A percentile compares a stretch with the other conserved stretches of the same genome.
phyloP scores from a whole-genome alignment of 2,329 filamentous ascomycete genomes.

The Colletotrichum neosansevieriae region DNA sequence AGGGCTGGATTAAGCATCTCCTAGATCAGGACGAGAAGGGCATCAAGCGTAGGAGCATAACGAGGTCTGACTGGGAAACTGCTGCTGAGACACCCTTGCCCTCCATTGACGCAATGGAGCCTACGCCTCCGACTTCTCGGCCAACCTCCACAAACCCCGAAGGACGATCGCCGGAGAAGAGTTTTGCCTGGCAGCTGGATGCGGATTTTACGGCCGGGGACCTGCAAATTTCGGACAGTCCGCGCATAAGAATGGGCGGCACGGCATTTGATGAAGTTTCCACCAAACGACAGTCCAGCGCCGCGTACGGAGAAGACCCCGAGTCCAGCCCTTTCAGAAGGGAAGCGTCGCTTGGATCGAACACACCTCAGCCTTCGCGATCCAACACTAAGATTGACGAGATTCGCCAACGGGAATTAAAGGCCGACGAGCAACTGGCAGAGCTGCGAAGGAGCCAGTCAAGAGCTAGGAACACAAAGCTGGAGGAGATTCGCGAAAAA shows the following conservation, averaged over 20 bases:
- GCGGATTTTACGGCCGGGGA: conserved; percentile 69
- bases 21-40: conserved; percentile 40
- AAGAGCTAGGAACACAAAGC: conserved; percentile 53
- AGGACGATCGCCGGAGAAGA: conserved; percentile 60
- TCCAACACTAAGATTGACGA: conserved; percentile 63
- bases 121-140: conserved; percentile 40
- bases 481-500: conserved; percentile 59
- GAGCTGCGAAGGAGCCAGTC: conserved; percentile 21
- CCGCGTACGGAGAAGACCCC: conserved; percentile 35
- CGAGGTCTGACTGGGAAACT: conserved; percentile 13
- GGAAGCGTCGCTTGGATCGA: neutral
- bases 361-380: conserved; percentile 40
- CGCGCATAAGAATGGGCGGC: conserved; percentile 58
- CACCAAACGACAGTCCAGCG: conserved; percentile 44
- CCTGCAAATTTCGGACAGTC: conserved; percentile 67
- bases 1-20: conserved; percentile 43
- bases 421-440: conserved; percentile 43
- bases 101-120: conserved; percentile 48
- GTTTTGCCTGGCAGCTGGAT: conserved; percentile 67
- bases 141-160: conserved; percentile 43
- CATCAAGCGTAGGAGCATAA: conserved; percentile 20
- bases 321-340: conserved; percentile 34
- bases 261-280: conserved; percentile 49
- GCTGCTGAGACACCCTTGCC: conserved; percentile 48
- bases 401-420: conserved; percentile 57